Conservation (phyloP, 768 basidiomycete species). For the Suillus spraguei region DNA sequence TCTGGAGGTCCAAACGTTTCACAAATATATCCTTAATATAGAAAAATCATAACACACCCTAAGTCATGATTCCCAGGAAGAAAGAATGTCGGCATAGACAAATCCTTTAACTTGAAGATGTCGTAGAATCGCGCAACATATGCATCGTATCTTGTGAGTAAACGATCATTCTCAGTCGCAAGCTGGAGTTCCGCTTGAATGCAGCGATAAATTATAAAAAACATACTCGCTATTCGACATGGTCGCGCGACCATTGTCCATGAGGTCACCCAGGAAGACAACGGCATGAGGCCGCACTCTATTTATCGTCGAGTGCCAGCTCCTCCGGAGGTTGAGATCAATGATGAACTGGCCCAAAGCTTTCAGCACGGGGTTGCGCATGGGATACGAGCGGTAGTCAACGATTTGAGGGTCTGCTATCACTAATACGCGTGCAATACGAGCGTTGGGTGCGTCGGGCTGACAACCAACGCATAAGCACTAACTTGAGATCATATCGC, state of each 20-base stretch:
- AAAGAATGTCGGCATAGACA: slow-evolving; percentile 58
- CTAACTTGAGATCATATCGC: slow-evolving; percentile 19
- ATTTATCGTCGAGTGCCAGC: slow-evolving; percentile 67
- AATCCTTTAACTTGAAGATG: slow-evolving; percentile 59
- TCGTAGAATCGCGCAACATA: slow-evolving; percentile 69
- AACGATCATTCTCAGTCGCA: slow-evolving; percentile 12
- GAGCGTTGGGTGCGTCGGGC: slow-evolving; percentile 17
- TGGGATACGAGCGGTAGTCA: slow-evolving; percentile 74
- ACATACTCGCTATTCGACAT: slow-evolving; percentile 74
- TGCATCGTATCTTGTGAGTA: slow-evolving; percentile 61
- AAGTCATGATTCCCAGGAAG: slow-evolving; percentile 93
- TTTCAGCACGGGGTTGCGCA: slow-evolving; percentile 53
- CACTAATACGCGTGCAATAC: slow-evolving; percentile 52
- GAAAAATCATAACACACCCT: slow-evolving; percentile 48
- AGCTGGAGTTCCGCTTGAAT: slow-evolving; percentile 4
- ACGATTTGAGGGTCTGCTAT: slow-evolving; percentile 89
- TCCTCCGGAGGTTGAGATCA: slow-evolving; percentile 84
- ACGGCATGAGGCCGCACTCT: slow-evolving; percentile 67
- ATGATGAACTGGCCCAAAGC: slow-evolving; percentile 65
- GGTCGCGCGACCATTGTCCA: slow-evolving; percentile 76
- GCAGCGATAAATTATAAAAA: slow-evolving; percentile 4
- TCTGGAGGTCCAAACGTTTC: slow-evolving; percentile 18
- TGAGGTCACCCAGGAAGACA: slow-evolving; percentile 90
- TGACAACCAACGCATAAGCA: slow-evolving; percentile 8
- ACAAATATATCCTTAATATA: slow-evolving; percentile 12